phyloP scores from a whole-genome alignment of 176 grass and related monocot species.

The Triticum monococcum region DNA sequence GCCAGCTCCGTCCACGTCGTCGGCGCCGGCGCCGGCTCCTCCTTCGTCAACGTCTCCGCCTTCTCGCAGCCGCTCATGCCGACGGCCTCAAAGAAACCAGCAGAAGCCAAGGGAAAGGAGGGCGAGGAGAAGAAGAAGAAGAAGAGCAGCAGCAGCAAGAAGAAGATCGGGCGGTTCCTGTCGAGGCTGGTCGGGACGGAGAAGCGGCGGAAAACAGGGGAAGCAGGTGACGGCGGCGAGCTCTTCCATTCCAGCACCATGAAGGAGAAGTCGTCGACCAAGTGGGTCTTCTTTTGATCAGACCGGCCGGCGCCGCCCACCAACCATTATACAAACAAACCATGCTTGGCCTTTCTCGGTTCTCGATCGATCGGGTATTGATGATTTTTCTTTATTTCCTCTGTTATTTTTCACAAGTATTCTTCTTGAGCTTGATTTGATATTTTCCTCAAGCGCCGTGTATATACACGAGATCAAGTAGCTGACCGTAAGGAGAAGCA shows the following conservation, averaged over 20 bases:
- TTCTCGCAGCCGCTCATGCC: conserved; percentile 45
- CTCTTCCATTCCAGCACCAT: conserved; percentile 78
- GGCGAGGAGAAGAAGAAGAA: conserved; percentile 68
- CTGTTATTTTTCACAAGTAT: background rate
- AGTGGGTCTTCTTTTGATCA: conserved; percentile 77
- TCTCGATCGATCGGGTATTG: background rate
- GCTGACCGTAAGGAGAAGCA: background rate
- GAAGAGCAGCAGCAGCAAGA: conserved; percentile 64
- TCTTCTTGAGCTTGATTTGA: conserved; percentile 38
- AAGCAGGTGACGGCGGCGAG: conserved; percentile 31
- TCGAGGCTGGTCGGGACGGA: conserved; percentile 69
- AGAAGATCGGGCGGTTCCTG: conserved; percentile 74
- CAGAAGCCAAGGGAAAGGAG: conserved; percentile 32
- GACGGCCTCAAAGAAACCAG: conserved; percentile 11
- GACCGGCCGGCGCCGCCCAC: background rate
- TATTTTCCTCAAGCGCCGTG: background rate
- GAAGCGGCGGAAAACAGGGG: conserved; percentile 41
- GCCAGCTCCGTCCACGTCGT: conserved; percentile 28
- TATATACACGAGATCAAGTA: conserved; percentile 20
- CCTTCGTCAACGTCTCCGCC: conserved; percentile 31
- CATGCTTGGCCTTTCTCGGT: background rate
- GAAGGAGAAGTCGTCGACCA: conserved; percentile 72
- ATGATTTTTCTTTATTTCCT: background rate
- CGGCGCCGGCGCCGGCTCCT: background rate
- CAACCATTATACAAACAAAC: background rate